Conservation (phyloP, 2,329 filamentous ascomycete genomes). For the Penicillium occitanis region DNA sequence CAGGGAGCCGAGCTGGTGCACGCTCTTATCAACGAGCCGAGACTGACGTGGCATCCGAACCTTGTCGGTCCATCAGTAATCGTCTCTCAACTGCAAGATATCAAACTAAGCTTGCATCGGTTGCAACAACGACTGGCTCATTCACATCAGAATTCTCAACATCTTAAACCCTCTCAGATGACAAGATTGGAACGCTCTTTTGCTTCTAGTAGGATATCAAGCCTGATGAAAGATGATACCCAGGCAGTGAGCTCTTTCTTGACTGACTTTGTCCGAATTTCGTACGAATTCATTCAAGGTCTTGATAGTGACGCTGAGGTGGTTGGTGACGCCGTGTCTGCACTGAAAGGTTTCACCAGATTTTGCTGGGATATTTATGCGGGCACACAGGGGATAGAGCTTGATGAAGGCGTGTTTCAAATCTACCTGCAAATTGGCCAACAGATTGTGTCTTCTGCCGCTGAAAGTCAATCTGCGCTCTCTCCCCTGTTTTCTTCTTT, state of each 20-base stretch:
- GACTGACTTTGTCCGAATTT: constrained; percentile 37
- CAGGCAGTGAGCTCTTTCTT: constrained; percentile 42
- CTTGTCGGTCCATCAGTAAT: constrained; percentile 25
- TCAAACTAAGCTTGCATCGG: constrained; percentile 37
- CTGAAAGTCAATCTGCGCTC: constrained; percentile 29
- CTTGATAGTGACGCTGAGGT: constrained; percentile 31
- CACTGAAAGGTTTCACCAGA: constrained; percentile 36
- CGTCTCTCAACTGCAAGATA: constrained; percentile 39
- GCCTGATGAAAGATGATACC: constrained; percentile 44
- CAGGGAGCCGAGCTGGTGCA: constrained; percentile 37
- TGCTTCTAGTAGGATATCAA: constrained; percentile 40
- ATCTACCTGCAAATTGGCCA: constrained; percentile 51
- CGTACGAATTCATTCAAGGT: constrained; percentile 37
- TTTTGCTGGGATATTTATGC: constrained; percentile 53
- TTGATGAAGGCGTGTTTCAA: constrained; percentile 57
- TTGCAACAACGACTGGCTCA: constrained; percentile 36
- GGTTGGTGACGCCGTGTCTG: constrained; percentile 27
- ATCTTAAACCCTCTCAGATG: constrained; percentile 45
- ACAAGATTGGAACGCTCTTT: constrained; percentile 43
- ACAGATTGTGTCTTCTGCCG: constrained; percentile 36
- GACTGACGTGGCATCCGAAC: constrained; percentile 29
- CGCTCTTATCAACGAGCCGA: constrained; percentile 42
- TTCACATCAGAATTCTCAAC: constrained; percentile 34
- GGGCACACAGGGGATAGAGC: constrained; percentile 41
- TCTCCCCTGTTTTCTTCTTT: constrained; percentile 31